These are phyloP conservation scores for Colletotrichum tropicale DNA, from an alignment of 2,329 filamentous ascomycete genomes.

Conservation along the genomic window DNA sequence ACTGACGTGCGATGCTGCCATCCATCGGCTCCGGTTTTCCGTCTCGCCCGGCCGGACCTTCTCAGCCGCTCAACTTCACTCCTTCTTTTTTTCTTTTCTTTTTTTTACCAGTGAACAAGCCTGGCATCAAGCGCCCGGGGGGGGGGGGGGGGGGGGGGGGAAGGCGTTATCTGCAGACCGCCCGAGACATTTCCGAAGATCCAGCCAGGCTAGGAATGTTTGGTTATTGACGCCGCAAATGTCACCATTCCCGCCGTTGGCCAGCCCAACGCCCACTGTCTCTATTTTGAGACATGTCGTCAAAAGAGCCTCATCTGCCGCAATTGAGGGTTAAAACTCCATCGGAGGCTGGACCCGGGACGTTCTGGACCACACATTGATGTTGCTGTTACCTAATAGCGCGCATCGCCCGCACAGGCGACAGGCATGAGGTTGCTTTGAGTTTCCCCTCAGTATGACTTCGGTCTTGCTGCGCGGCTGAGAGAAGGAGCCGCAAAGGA, in stretches of 20 bases:
- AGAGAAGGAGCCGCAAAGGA: background rate
- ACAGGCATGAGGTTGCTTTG: background rate
- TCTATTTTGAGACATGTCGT: background rate
- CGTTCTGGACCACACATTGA: background rate
- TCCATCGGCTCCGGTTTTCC: background rate
- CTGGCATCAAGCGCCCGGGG: rapidly evolving
- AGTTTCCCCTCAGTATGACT: background rate
- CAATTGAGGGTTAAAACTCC: background rate
- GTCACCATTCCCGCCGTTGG: background rate
- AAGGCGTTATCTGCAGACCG: background rate
- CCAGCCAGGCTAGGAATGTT: background rate
- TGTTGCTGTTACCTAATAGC: slow-evolving; percentile 5
- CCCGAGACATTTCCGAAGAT: background rate
- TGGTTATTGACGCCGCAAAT: background rate
- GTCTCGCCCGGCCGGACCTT: background rate
- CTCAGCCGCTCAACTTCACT: background rate
- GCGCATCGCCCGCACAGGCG: background rate
- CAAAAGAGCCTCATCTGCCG: background rate
- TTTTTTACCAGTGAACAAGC: background rate
- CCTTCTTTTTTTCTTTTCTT: background rate
- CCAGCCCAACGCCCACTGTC: background rate
- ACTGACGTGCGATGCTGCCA: background rate
- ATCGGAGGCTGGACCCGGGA: background rate
- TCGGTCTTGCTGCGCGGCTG: background rate
- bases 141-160: no score